These are phyloP conservation scores for Eucalyptus marginata DNA, from an alignment of 345 rosid species.

Conservation along the genomic window DNA sequence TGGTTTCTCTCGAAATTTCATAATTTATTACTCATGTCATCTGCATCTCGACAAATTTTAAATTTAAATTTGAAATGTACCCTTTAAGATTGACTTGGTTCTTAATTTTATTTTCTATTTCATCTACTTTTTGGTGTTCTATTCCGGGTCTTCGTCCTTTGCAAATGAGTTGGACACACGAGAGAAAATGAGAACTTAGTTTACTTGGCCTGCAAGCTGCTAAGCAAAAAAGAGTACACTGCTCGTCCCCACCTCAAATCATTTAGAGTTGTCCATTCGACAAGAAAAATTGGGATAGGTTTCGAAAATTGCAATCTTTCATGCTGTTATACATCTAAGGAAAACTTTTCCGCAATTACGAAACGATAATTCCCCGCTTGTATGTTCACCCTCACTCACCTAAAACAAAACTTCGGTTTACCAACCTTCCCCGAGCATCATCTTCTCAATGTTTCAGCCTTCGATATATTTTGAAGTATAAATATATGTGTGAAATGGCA, in stretches of 20 bases:
- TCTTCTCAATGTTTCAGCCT: background rate
- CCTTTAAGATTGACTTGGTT: background rate
- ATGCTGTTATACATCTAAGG: background rate
- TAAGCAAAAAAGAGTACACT: background rate
- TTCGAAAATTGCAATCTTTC: background rate
- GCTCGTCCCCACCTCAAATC: background rate
- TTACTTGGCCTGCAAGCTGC: background rate
- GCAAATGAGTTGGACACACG: background rate
- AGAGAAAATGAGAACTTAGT: background rate
- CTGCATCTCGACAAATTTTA: background rate
- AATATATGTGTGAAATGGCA: background rate
- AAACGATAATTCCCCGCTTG: background rate
- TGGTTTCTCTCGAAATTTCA: background rate
- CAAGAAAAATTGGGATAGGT: no score
- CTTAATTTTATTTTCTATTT: background rate
- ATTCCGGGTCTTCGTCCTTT: background rate
- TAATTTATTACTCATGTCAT: background rate
- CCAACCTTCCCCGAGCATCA: background rate
- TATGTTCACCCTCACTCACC: background rate
- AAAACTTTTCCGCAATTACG: background rate
- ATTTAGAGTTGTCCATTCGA: no score
- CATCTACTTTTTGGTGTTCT: background rate
- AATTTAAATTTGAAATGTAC: background rate
- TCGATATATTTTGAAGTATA: background rate
- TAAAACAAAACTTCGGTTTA: no score